A percentile compares a stretch with the other conserved stretches of the same genome.
These are phyloP conservation scores for Zygnema cylindricum DNA, from an alignment of 139 green algal genomes.

Conservation along the genomic window DNA sequence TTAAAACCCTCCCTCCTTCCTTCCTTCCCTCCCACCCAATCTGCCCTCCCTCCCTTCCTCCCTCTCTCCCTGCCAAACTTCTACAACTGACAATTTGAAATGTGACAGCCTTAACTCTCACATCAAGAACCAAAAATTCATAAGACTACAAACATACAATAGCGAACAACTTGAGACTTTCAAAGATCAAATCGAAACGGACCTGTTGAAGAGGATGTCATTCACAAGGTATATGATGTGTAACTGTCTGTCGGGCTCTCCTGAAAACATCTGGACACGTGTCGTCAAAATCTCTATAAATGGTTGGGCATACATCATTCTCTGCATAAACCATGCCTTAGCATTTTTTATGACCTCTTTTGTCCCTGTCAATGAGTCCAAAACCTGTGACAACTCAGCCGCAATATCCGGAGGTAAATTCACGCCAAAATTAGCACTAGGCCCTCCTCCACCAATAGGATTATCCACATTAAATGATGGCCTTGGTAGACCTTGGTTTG, in stretches of 20 bases:
- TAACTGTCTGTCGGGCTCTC: conserved; percentile 73
- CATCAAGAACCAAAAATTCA: background rate
- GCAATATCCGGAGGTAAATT: conserved; percentile 20
- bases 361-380: conserved; percentile 52
- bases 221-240: conserved; percentile 89
- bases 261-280: conserved; percentile 14
- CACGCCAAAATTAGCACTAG: background rate
- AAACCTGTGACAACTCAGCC: conserved; percentile 15
- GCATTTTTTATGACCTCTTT: conserved; percentile 81
- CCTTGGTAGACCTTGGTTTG: background rate
- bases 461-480: background rate
- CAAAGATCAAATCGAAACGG: conserved; percentile 5
- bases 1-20: background rate
- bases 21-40: background rate
- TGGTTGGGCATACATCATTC: conserved; percentile 67
- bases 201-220: conserved; percentile 86
- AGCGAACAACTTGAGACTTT: too few species aligned
- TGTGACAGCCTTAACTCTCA: background rate
- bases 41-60: background rate
- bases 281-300: conserved; percentile 73
- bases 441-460: background rate
- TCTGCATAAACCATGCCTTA: conserved; percentile 87
- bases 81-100: too few species aligned
- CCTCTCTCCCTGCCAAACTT: background rate
- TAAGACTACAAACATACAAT: too few species aligned